Conservation (phyloP, 2,329 filamentous ascomycete species). For the Apiospora aurea region DNA sequence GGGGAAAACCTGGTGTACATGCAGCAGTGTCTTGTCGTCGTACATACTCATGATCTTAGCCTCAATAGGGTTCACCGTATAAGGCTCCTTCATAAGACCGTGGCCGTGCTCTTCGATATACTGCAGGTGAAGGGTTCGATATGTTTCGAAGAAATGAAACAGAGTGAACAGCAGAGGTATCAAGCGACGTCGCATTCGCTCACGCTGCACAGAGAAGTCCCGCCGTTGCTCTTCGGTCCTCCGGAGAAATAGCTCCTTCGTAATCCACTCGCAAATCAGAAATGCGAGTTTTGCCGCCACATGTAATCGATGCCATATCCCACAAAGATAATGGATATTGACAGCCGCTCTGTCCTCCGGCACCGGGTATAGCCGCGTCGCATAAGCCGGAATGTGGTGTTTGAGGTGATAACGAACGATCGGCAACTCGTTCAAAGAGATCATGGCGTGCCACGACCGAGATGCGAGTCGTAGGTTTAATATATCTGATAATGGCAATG, state of each 20-base stretch:
- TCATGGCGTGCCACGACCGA: conserved; percentile 64
- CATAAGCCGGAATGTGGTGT: conserved; percentile 66
- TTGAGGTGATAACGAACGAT: conserved; percentile 68
- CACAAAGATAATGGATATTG: conserved; percentile 67
- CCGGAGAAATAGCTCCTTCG: conserved; percentile 69
- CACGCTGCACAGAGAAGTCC: conserved; percentile 67
- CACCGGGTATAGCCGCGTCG: conserved; percentile 64
- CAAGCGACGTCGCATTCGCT: conserved; percentile 69
- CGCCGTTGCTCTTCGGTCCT: conserved; percentile 60
- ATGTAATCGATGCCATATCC: conserved; percentile 70
- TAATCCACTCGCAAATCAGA: conserved; percentile 69
- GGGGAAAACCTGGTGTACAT: conserved; percentile 70
- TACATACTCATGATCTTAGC: conserved; percentile 68
- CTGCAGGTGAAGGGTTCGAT: conserved; percentile 64
- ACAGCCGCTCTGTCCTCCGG: conserved; percentile 52
- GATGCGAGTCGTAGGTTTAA: conserved; percentile 66
- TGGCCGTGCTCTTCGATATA: conserved; percentile 61
- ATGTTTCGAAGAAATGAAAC: conserved; percentile 73
- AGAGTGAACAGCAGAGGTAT: conserved; percentile 70
- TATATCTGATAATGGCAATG: conserved; percentile 65
- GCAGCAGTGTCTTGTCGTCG: conserved; percentile 66
- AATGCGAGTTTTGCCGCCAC: conserved; percentile 68
- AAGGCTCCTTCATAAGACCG: conserved; percentile 59
- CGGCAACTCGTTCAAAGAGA: conserved; percentile 65
- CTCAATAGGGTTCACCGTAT: conserved; percentile 69